A percentile compares a stretch with the other conserved stretches of the same genome.
Conservation (phyloP, 2,329 filamentous ascomycete genomes). For the Rasamsonia emersonii region DNA sequence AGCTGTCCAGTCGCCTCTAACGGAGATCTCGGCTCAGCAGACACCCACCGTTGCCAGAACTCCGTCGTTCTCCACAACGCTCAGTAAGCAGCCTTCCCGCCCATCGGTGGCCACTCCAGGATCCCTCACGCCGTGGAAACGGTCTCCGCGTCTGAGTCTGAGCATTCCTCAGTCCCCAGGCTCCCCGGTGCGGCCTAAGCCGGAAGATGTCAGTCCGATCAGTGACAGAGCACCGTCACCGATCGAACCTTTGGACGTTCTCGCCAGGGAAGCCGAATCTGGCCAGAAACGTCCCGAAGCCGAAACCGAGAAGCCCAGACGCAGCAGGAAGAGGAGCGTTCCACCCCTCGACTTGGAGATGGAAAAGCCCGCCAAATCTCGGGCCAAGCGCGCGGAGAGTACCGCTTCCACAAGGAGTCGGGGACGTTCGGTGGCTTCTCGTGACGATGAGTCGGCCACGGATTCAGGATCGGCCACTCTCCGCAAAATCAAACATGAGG, state of each 20-base stretch:
- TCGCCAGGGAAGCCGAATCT: conserved; percentile 15
- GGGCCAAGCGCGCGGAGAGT: conserved; percentile 24
- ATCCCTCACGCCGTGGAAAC: conserved; percentile 38
- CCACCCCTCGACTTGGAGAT: conserved; percentile 10
- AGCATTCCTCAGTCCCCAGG: conserved; percentile 23
- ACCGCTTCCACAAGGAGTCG: conserved; percentile 29
- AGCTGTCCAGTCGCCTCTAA: conserved; percentile 16
- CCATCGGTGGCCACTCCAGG: conserved; percentile 31
- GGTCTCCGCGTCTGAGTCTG: conserved; percentile 25
- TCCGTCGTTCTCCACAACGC: conserved; percentile 17
- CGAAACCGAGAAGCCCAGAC: conserved; percentile 14
- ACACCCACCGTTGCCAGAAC: conserved; percentile 20
- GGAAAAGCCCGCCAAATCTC: conserved; percentile 22
- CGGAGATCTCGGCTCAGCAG: conserved; percentile 16
- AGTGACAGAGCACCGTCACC: conserved; percentile 35
- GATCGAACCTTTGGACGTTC: conserved; percentile 19
- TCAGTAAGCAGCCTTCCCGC: conserved; percentile 20
- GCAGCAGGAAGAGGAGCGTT: conserved; percentile 14
- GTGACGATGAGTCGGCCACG: conserved; percentile 20
- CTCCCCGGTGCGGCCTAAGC: conserved; percentile 32
- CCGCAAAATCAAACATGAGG: conserved; percentile 23
- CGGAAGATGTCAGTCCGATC: conserved; percentile 38
- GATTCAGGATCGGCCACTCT: conserved; percentile 10
- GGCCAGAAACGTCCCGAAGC: conserved; percentile 12
- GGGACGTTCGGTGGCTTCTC: conserved; percentile 27